These are phyloP conservation scores for Erigeron philadelphicus DNA, from an alignment of 140 eudicot genomes.

Conservation along the genomic window DNA sequence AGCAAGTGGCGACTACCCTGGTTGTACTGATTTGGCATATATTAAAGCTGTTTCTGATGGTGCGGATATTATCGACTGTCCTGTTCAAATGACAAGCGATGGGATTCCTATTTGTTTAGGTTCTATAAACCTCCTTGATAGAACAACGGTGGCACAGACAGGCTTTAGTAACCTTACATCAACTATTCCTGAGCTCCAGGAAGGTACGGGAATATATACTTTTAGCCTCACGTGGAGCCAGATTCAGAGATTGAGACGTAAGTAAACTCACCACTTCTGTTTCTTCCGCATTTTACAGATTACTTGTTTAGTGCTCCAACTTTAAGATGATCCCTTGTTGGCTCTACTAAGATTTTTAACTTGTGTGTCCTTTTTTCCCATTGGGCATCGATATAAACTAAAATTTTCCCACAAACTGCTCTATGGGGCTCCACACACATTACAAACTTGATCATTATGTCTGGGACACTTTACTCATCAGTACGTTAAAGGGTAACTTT, in stretches of 20 bases:
- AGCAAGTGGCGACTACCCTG: conserved; percentile 95
- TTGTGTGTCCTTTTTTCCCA: no score
- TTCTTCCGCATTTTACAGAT: background rate
- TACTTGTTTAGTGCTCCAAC: no score
- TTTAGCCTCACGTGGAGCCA: conserved; percentile 77
- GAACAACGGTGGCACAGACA: conserved; percentile 47
- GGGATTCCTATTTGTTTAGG: conserved; percentile 84
- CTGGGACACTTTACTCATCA: no score
- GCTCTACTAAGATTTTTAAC: no score
- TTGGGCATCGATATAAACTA: no score
- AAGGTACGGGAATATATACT: conserved; percentile 48
- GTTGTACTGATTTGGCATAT: conserved; percentile 82
- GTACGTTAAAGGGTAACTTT: no score
- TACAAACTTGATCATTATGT: no score
- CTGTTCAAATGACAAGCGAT: conserved; percentile 81
- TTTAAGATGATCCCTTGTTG: no score
- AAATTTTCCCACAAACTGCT: no score
- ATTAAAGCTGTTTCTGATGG: conserved; percentile 73
- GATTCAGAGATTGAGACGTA: conserved; percentile 60
- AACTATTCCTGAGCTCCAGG: conserved; percentile 42
- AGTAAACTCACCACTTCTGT: conserved; percentile 31
- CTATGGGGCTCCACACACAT: no score
- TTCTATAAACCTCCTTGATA: conserved; percentile 68
- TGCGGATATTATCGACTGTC: conserved; percentile 80
- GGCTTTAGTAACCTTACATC: conserved; percentile 32